Evolutionary conservation across 2,329 filamentous ascomycete species (phyloP).

Genomic region (Onygena corvina): DNA sequence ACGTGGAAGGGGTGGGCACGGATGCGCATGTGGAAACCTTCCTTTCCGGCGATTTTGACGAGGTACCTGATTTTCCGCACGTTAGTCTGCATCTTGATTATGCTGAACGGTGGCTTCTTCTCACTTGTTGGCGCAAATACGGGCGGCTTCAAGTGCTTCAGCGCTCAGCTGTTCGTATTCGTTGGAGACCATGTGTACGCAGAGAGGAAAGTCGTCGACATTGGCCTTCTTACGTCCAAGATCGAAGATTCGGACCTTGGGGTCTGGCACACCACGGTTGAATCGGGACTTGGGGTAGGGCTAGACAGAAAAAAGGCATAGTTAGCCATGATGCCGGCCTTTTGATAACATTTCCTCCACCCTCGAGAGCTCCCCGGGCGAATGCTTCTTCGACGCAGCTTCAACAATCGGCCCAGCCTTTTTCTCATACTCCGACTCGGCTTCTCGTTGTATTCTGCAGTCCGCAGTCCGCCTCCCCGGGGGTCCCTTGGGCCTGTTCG

Average conservation of each 20-base stretch:
- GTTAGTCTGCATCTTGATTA: neutral
- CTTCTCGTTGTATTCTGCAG: no score
- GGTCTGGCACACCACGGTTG: slow-evolving; percentile 93
- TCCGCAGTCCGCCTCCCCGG: no score
- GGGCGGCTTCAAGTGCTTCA: slow-evolving; percentile 97
- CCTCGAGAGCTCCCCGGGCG: neutral
- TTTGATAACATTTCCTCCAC: no score
- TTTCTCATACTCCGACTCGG: no score
- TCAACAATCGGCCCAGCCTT: neutral
- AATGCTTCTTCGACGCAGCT: neutral
- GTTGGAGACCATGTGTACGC: slow-evolving; percentile 99
- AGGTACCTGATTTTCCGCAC: slow-evolving; percentile 42
- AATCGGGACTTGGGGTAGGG: slow-evolving; percentile 99
- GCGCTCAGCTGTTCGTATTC: slow-evolving; percentile 99
- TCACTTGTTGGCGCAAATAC: slow-evolving; percentile 99
- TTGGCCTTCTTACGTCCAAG: slow-evolving; percentile 95
- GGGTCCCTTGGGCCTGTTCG: no score
- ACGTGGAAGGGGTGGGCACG: slow-evolving; percentile 99
- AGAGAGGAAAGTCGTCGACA: slow-evolving; percentile 98
- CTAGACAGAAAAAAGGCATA: slow-evolving; percentile 36
- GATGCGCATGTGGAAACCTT: slow-evolving; percentile 59
- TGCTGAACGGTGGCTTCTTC: slow-evolving; percentile 17
- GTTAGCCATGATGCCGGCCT: neutral
- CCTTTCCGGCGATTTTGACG: slow-evolving; percentile 57
- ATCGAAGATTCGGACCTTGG: slow-evolving; percentile 92